A percentile compares a stretch with the other conserved stretches of the same genome.
Conservation (phyloP, 208 protist species). For the Wallacemonas sp. region DNA sequence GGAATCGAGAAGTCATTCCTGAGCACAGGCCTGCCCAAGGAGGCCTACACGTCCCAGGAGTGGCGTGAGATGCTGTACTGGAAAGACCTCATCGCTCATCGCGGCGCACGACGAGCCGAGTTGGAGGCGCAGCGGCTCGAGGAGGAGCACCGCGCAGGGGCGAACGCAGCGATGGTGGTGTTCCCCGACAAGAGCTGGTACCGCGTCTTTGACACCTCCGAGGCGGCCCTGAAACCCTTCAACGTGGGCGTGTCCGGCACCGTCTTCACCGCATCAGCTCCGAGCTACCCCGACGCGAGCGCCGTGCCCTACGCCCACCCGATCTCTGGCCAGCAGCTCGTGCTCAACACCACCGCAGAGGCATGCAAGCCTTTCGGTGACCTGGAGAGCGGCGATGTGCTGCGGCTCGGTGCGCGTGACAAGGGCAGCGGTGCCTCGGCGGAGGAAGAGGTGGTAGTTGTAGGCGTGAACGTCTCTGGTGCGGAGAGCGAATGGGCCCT, state of each 20-base stretch:
- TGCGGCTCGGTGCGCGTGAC: slow-evolving; percentile 35
- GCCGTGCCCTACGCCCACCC: slow-evolving; percentile 64
- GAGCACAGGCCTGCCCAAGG: slow-evolving; percentile 64
- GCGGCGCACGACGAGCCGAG: slow-evolving; percentile 43
- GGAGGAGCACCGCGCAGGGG: slow-evolving; percentile 27
- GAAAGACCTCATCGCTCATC: slow-evolving; percentile 45
- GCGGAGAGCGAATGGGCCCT: slow-evolving; percentile 61
- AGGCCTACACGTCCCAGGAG: slow-evolving; percentile 76
- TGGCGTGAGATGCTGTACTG: slow-evolving; percentile 77
- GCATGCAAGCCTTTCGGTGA: slow-evolving; percentile 65
- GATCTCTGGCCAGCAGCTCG: slow-evolving; percentile 27
- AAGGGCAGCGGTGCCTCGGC: slow-evolving; percentile 11
- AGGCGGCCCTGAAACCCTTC: slow-evolving; percentile 52
- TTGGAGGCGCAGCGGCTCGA: slow-evolving; percentile 44
- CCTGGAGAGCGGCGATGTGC: slow-evolving; percentile 65
- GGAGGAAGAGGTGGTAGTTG: slow-evolving; percentile 55
- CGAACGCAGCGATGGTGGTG: slow-evolving; percentile 23
- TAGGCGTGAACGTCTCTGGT: slow-evolving; percentile 62
- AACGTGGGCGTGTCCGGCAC: slow-evolving; percentile 50
- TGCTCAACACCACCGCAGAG: slow-evolving; percentile 63
- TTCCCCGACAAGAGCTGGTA: slow-evolving; percentile 83
- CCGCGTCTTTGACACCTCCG: slow-evolving; percentile 65
- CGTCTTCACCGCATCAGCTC: slow-evolving; percentile 38
- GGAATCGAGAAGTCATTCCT: slow-evolving; percentile 88
- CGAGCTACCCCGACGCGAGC: slow-evolving; percentile 37